These are phyloP conservation scores for Wallacemonas sp. DNA, from an alignment of 208 protist genomes.

Conservation along the genomic window DNA sequence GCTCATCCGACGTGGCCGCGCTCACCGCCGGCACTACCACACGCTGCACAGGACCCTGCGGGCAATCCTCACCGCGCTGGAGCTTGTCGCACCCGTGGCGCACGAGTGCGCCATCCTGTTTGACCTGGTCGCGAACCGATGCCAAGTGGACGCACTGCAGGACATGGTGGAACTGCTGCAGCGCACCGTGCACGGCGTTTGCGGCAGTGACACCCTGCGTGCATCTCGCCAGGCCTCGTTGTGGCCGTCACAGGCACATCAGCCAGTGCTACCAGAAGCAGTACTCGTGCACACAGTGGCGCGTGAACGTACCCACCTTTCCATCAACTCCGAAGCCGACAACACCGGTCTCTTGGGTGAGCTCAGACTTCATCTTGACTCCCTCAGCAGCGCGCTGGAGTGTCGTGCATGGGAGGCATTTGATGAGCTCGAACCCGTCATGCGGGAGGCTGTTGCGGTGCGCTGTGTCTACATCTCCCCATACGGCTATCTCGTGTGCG, in stretches of 20 bases:
- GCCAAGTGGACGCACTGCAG: slow-evolving; percentile 25
- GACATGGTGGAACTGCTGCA: slow-evolving; percentile 35
- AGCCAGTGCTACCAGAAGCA: background rate
- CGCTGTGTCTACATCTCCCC: slow-evolving; percentile 24
- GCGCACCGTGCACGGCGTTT: background rate
- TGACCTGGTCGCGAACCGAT: slow-evolving; percentile 32
- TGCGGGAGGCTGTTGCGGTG: slow-evolving; percentile 7
- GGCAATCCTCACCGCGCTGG: slow-evolving; percentile 40
- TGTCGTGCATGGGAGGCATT: slow-evolving; percentile 18
- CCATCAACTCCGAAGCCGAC: slow-evolving; percentile 21
- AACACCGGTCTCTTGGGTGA: slow-evolving; percentile 20
- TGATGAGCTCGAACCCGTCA: background rate
- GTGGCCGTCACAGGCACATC: no score
- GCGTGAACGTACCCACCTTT: background rate
- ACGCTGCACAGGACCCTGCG: slow-evolving; percentile 51
- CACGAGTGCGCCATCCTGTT: slow-evolving; percentile 45
- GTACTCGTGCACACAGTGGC: background rate
- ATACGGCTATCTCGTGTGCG: slow-evolving; percentile 29
- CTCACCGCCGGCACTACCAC: slow-evolving; percentile 59
- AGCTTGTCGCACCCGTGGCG: slow-evolving; percentile 40
- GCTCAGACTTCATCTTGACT: slow-evolving; percentile 12
- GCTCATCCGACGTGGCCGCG: slow-evolving; percentile 60
- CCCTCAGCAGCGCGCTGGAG: slow-evolving; percentile 13
- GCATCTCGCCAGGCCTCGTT: no score
- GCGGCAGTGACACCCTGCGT: slow-evolving; percentile 5